These are phyloP conservation scores for Plasmodium ovale DNA, from an alignment of 169 alveolate genomes.

Conservation along the genomic window DNA sequence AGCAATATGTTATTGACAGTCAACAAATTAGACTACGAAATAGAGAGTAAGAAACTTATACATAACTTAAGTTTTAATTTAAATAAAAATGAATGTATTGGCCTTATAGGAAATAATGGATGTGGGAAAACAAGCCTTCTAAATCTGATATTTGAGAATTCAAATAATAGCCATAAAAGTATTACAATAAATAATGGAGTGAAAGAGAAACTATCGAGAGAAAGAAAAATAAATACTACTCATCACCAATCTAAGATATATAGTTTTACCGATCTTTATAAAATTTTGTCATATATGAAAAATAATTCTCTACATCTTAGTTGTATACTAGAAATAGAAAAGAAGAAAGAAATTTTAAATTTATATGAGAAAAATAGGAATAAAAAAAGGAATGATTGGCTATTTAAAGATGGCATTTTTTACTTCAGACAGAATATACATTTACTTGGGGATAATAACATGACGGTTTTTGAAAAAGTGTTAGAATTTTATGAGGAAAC, in stretches of 20 bases:
- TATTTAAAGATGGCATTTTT: slow-evolving; percentile 58
- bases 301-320: slow-evolving; percentile 28
- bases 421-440: slow-evolving; percentile 70
- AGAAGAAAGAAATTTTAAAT: slow-evolving; percentile 18
- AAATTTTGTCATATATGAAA: slow-evolving; percentile 50
- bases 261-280: slow-evolving; percentile 16
- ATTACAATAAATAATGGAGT: slow-evolving; percentile 11
- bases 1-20: slow-evolving; percentile 39
- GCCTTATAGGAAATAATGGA: slow-evolving; percentile 87
- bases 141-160: slow-evolving; percentile 63
- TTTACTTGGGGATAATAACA: slow-evolving; percentile 29
- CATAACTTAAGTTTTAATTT: slow-evolving; percentile 79
- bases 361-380: not conserved
- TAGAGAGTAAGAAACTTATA: slow-evolving; percentile 77
- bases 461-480: slow-evolving; percentile 69
- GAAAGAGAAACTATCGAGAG: not conserved
- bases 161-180: slow-evolving; percentile 25
- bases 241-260: slow-evolving; percentile 21
- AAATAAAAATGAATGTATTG: slow-evolving; percentile 82
- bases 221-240: not conserved
- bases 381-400: not conserved
- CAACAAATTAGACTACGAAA: slow-evolving; percentile 65
- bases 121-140: slow-evolving; percentile 83
- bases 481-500: slow-evolving; percentile 43
- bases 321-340: not conserved